Base-by-base conservation (phyloP, 257 asterid species). In the Ophiorrhiza pumila region DNA sequence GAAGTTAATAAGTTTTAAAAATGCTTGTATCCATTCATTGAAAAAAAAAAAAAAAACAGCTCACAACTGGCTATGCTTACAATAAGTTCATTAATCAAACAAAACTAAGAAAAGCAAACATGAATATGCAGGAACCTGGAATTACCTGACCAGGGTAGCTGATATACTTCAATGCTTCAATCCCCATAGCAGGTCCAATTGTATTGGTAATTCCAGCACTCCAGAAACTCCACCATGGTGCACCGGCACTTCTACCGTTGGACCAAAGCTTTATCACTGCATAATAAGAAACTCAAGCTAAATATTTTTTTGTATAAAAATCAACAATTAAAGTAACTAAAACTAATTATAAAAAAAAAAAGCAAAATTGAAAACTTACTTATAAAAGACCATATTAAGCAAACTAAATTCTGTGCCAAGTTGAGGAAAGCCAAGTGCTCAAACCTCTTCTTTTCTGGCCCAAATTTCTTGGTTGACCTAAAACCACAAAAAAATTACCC, bases 211-310 rank as follows among this genome's bases (percentile, higher is more conserved):
- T 90, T 68, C 99, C 98, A 80, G 98, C 99, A 83, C 99, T 90
- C 99, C 99, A 94, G 58, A 91, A 91, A 81, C 92, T 91, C 99
- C 97, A 90, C 99, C 96, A 91, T 0, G 99, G 99, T 79, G 97
- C 97, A 65, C 97, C 96, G 14, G 79, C 82, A 62, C 84, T 77
- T 66, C 89, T 88, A 72, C 88, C 90, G 75, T 82, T 79, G 22
- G 97, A 87, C 99, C 97, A 91, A 74, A 94, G 73, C 82, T 78
- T 91, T 55, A 91, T 80, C 98, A 93, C 98, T 93, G 79, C 77
- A 76, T 65, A 72, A 73, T 55, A 72, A 62, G 7, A 57, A 77
- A 71, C 20, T 49, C 73, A 12, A 64, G 68, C 52, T 56, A 43
- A 39, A 56, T 68, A 62, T 47, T 65, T 67, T 29, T n/a, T 22